A percentile compares a stretch with the other conserved stretches of the same genome.
These are phyloP conservation scores for Ogataea pini DNA, from an alignment of 805 yeast genomes.

Conservation along the genomic window DNA sequence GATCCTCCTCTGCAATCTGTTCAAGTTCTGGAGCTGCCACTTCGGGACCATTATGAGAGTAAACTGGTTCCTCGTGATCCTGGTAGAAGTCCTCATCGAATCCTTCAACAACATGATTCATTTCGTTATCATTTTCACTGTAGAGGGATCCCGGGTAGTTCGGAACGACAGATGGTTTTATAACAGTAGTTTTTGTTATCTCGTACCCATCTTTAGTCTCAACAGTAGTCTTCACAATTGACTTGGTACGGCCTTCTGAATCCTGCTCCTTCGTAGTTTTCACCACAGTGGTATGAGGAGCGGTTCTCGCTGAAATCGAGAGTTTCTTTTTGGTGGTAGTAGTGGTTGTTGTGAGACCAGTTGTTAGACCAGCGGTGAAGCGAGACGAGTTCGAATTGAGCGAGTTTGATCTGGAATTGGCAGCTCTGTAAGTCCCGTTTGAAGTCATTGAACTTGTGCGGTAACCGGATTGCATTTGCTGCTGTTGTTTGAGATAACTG, in stretches of 20 bases:
- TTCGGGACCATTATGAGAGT: not conserved
- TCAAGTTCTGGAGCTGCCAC: slow-evolving; percentile 16
- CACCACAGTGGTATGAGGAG: slow-evolving; percentile 37
- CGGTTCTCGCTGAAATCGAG: slow-evolving; percentile 18
- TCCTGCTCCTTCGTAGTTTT: slow-evolving; percentile 54
- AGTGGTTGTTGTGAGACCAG: slow-evolving; percentile 33
- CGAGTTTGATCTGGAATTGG: slow-evolving; percentile 28
- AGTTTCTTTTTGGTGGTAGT: slow-evolving; percentile 32
- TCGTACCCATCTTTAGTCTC: slow-evolving; percentile 50
- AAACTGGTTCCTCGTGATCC: slow-evolving; percentile 10
- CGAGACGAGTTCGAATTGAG: slow-evolving; percentile 26
- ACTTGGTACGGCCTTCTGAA: slow-evolving; percentile 51
- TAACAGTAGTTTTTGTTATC: slow-evolving; percentile 48
- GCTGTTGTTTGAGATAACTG: slow-evolving; percentile 15
- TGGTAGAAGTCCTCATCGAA: slow-evolving; percentile 25
- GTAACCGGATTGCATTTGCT: slow-evolving; percentile 11
- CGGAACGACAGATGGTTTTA: slow-evolving; percentile 31
- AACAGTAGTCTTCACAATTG: slow-evolving; percentile 55
- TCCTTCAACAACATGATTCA: slow-evolving; percentile 26
- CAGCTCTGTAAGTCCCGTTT: slow-evolving; percentile 13
- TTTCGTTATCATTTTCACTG: slow-evolving; percentile 24
- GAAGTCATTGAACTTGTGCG: slow-evolving; percentile 29
- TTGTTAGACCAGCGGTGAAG: too few relatives aligned
- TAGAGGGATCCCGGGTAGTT: slow-evolving; percentile 19
- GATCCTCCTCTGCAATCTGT: slow-evolving; percentile 27